Percentiles rank a stretch among this genome's conserved stretches.
These are phyloP conservation scores for Aspergillus tamarii DNA, from an alignment of 2,329 filamentous ascomycete genomes.

Conservation along the genomic window DNA sequence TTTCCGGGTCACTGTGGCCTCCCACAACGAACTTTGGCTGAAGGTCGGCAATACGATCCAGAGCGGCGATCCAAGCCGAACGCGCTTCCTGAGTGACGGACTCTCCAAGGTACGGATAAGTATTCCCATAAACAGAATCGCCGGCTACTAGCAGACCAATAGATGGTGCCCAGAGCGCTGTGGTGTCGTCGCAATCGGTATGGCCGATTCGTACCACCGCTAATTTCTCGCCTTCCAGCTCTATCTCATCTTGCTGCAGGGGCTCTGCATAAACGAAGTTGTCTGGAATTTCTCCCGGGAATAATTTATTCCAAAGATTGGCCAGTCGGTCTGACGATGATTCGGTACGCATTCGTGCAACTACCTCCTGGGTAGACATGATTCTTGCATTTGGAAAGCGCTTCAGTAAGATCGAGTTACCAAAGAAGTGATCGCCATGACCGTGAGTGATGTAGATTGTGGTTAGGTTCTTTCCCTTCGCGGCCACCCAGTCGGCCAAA, in stretches of 20 bases:
- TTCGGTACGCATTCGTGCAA: background rate
- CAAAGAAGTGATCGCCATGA: constrained; percentile 1
- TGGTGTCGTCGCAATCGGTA: constrained; percentile 15
- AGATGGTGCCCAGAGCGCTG: constrained; percentile 12
- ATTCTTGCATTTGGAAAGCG: background rate
- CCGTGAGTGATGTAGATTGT: constrained; percentile 1
- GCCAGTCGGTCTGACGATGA: background rate
- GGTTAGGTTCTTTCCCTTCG: background rate
- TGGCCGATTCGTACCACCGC: constrained; percentile 10
- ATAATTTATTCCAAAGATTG: background rate
- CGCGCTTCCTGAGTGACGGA: constrained; percentile 7
- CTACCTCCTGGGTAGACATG: background rate
- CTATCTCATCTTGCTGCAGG: background rate
- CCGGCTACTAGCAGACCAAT: constrained; percentile 12
- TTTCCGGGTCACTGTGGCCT: background rate
- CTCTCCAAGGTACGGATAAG: constrained; percentile 14
- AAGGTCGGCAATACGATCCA: constrained; percentile 14
- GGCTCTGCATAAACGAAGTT: background rate
- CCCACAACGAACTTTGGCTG: background rate
- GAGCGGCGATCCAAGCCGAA: constrained; percentile 11
- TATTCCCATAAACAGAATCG: constrained; percentile 16
- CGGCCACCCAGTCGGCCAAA: background rate
- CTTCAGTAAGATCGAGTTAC: background rate
- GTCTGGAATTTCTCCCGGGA: background rate
- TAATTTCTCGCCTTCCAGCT: constrained; percentile 11